phyloP scores from a whole-genome alignment of 768 basidiomycete species.

The Tricholoma furcatifolium region DNA sequence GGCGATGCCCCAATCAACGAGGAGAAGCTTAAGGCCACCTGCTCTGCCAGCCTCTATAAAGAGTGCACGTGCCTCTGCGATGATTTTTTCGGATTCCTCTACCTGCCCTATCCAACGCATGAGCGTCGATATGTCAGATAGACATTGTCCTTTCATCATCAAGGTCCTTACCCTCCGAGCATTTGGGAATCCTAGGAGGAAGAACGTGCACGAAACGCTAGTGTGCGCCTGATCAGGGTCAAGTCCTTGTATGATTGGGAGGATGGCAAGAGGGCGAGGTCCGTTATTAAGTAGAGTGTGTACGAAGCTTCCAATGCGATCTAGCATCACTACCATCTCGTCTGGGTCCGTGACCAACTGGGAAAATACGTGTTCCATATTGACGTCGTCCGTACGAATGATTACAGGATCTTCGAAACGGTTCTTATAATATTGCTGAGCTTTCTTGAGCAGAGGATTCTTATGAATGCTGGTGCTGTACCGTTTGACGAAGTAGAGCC shows the following conservation, averaged over 20 bases:
- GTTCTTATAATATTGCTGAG: neutral
- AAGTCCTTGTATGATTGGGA: neutral
- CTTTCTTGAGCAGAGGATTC: neutral
- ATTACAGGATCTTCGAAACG: too few relatives aligned
- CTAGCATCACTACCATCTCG: neutral
- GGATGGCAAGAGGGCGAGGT: conserved; percentile 1
- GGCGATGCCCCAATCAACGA: too few relatives aligned
- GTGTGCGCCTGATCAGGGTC: neutral
- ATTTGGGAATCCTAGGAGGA: neutral
- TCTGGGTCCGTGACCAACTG: neutral
- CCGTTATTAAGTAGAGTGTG: neutral
- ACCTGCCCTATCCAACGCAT: neutral
- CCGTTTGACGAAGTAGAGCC: neutral
- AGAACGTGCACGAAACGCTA: neutral
- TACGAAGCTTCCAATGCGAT: neutral
- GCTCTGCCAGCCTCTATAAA: too few relatives aligned
- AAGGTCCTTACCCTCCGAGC: neutral
- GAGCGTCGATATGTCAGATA: neutral
- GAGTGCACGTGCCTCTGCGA: too few relatives aligned
- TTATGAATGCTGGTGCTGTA: neutral
- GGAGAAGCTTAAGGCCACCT: neutral
- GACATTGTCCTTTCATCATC: neutral
- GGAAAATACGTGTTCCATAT: too few relatives aligned
- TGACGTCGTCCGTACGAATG: too few relatives aligned
- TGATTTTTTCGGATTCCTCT: too few relatives aligned